phyloP scores from a whole-genome alignment of 805 yeast species.

The Candida tammaniensis region DNA sequence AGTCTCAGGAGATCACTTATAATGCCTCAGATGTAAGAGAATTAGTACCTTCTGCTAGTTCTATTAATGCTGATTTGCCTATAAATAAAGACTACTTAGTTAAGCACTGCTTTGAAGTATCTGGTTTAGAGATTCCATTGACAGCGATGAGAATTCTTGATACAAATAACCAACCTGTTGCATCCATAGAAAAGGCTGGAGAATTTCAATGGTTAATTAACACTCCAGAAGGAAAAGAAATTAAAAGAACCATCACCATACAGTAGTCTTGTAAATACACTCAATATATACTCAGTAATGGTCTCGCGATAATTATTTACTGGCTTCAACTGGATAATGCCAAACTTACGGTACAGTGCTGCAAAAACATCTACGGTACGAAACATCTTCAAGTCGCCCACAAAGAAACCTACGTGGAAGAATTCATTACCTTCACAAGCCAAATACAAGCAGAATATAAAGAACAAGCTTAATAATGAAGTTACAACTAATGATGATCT shows the following conservation, averaged over 20 bases:
- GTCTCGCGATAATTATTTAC: too few species aligned
- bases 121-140: conserved; percentile 32
- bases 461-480: conserved; percentile 6
- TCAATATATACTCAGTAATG: not conserved
- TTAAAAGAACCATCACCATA: conserved; percentile 4
- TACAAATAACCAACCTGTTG: not conserved
- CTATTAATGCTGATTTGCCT: conserved; percentile 22
- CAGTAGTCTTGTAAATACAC: conserved; percentile 1
- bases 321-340: conserved; percentile 5
- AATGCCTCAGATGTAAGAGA: conserved; percentile 31
- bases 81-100: conserved; percentile 25
- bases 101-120: conserved; percentile 21
- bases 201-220: conserved; percentile 25
- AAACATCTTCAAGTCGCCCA: conserved; percentile 20
- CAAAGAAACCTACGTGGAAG: conserved; percentile 24
- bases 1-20: conserved; percentile 16
- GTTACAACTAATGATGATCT: not conserved
- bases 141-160: conserved; percentile 18
- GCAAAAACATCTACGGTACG: conserved; percentile 36
- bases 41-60: conserved; percentile 23
- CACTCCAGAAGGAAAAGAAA: conserved; percentile 23
- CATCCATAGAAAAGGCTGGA: conserved; percentile 19
- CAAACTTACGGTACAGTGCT: conserved; percentile 33
- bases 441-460: conserved; percentile 18
- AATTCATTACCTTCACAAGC: conserved; percentile 25